Base-by-base conservation (phyloP, 352 stramenopile species). In the Phytophthora palmivora region DNA sequence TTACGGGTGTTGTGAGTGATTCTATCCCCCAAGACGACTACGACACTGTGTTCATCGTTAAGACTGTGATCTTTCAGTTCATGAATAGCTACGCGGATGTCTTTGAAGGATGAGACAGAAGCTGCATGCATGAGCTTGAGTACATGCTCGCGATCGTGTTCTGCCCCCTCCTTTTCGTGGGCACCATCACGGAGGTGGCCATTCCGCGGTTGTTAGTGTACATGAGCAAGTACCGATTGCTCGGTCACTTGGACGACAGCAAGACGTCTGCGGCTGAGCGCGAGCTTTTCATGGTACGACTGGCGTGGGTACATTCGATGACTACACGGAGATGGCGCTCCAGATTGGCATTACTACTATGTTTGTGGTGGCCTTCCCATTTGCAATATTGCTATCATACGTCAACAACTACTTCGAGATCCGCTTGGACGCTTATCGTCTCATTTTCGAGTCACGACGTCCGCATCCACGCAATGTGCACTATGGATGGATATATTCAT, bases 21-120 rank as follows among this genome's bases (percentile, higher is more conserved):
- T 58, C 72, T 19, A 71, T 91, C 33, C 68, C 70, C 10, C 56
- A 60, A 32, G 67, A 72, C 2, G 32, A 77, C 50, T 77, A 82
- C 72, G 83, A 80, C 38, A 73, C 67, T 4, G 76, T 94, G 24
- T 91, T 92, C 54, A 97, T 98, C 58, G 63, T 97, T 53, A 98
- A 98, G 78, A 93, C 91, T 56, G 89, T 98, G 53, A 86, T 98
- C 43, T 98, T 98, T 71, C 93, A 98, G 78, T 96, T 97, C 37
- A 96, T 98, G 67, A 97, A 98, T 81, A 96, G 96, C 61, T 98
- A 98, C 76, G 78, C 96, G n/a, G 85, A 88, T 41, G 84, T 68
- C 22, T 76, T 96, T 18, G 79, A 92, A 70, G 81, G 74, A 1
- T 89, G 86, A 46, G 65, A 80, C 30, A 52, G 83, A 33, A 88